Evolutionary conservation across 208 protist species (phyloP), one percentile per base, ranked within the genome.

Genomic region (Crithidia expoeki): DNA sequence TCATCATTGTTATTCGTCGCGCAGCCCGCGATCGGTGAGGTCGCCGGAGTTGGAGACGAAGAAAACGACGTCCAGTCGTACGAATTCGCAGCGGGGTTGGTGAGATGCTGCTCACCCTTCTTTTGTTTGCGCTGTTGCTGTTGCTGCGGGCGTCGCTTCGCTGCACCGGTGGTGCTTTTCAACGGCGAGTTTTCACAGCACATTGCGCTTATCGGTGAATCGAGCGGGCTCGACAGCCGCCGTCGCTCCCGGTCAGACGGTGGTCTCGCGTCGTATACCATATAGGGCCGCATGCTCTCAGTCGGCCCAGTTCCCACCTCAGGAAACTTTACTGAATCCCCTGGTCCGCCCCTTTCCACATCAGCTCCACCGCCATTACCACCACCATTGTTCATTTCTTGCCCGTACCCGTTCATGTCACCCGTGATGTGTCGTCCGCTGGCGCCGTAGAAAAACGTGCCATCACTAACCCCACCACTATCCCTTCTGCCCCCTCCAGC

Each of bases 211-310:
- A 17, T 30, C 38, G 42, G 42, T 4, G 46, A 47, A 33, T 47
- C 49, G 25, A 12, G 59, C 46, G 59, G 16, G 9, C 30, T 32
- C 9, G 59, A 52, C n/a, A 17, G 30, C 4, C 46, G 16, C 27
- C 19, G 59, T 12, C n/a, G 32, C 28, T 16, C 2, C 11, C n/a
- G n/a, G n/a, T n/a, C n/a, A n/a, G 12, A 52, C 55, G 42, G 46
- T 21, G 28, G 46, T n/a, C 23, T 11, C 7, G n/a, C 49, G 65
- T 84, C 79, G 60, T 82, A 76, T 21, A 84, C 38, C 79, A 84
- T 82, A 66, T 76, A 73, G 4, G 74, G 73, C 28, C 70, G 71
- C 78, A 88, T 84, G 57, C 79, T 83, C n/a, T 79, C 79, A 17
- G 75, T 76, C 9, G 79, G 82, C 16, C 53, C 68, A 56, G 74